A percentile compares a stretch with the other conserved stretches of the same genome.
phyloP scores from a whole-genome alignment of 306 rosid genomes.

The Macrotyloma uniflorum region DNA sequence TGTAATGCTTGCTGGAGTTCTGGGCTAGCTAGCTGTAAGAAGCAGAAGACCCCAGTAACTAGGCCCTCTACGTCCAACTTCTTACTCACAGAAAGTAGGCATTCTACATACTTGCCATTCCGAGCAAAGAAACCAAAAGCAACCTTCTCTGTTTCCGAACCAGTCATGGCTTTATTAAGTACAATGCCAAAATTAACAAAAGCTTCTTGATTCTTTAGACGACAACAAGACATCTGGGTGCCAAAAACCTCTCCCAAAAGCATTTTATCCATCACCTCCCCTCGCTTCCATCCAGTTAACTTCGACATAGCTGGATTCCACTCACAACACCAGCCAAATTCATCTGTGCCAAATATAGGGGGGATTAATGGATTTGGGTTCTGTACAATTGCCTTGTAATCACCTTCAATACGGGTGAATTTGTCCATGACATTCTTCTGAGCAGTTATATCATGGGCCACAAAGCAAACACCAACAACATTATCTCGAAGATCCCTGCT shows the following conservation, averaged over 20 bases:
- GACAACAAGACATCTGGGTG: slow-evolving; percentile 66
- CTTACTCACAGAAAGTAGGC: slow-evolving; percentile 84
- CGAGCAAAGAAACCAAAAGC: slow-evolving; percentile 70
- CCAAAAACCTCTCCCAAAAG: slow-evolving; percentile 95
- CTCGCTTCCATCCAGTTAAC: slow-evolving; percentile 90
- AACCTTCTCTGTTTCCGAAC: slow-evolving; percentile 73
- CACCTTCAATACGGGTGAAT: slow-evolving; percentile 95
- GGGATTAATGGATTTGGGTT: slow-evolving; percentile 90
- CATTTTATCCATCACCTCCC: slow-evolving; percentile 87
- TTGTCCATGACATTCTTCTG: slow-evolving; percentile 95
- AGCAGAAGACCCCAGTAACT: slow-evolving; percentile 89
- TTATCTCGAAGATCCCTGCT: slow-evolving; percentile 79
- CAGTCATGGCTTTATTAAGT: slow-evolving; percentile 79
- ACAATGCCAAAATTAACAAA: slow-evolving; percentile 79
- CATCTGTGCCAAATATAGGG: slow-evolving; percentile 92
- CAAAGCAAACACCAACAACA: slow-evolving; percentile 95
- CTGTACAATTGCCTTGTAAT: slow-evolving; percentile 95
- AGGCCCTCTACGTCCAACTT: slow-evolving; percentile 73
- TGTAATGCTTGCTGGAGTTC: slow-evolving; percentile 90
- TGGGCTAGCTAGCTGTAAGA: slow-evolving; percentile 90
- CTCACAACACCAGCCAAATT: slow-evolving; percentile 98
- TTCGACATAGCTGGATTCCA: slow-evolving; percentile 94
- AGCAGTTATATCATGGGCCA: slow-evolving; percentile 94
- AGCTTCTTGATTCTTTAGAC: slow-evolving; percentile 89
- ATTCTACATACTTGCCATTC: slow-evolving; percentile 73